phyloP scores from a whole-genome alignment of 176 grass and related monocot genomes.

The Hordeum marinum region DNA sequence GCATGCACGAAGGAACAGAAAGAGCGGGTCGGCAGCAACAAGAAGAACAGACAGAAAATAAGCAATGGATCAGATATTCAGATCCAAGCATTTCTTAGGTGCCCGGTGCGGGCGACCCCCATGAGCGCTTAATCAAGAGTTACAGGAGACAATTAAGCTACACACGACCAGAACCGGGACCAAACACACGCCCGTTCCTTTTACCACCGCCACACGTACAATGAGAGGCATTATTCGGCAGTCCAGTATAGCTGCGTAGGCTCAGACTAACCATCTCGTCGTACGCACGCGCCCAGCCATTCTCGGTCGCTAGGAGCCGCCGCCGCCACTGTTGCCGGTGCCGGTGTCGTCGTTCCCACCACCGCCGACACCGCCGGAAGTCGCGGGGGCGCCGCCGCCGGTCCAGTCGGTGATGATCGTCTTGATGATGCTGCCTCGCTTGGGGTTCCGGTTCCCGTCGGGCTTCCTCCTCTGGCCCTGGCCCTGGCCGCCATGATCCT shows the following conservation, averaged over 20 bases:
- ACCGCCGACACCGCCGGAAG: background rate
- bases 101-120: background rate
- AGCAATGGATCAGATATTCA: background rate
- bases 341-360: background rate
- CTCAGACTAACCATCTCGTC: background rate
- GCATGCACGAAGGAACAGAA: background rate
- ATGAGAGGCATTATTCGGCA: background rate
- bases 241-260: background rate
- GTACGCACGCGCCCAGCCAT: background rate
- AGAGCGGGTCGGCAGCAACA: background rate
- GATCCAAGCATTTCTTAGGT: background rate
- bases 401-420: background rate
- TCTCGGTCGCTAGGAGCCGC: background rate
- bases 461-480: conserved; percentile 4
- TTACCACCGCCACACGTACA: background rate
- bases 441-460: conserved; percentile 17
- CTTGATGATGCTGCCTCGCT: conserved; percentile 22
- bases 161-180: background rate
- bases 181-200: background rate
- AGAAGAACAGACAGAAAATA: background rate
- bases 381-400: background rate
- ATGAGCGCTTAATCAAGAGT: background rate
- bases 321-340: background rate
- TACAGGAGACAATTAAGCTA: background rate
- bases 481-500: no score